Percentiles rank a stretch among this genome's conserved stretches.
Conservation (phyloP, 2,329 filamentous ascomycete genomes). For the Magnaporthales sp. region DNA sequence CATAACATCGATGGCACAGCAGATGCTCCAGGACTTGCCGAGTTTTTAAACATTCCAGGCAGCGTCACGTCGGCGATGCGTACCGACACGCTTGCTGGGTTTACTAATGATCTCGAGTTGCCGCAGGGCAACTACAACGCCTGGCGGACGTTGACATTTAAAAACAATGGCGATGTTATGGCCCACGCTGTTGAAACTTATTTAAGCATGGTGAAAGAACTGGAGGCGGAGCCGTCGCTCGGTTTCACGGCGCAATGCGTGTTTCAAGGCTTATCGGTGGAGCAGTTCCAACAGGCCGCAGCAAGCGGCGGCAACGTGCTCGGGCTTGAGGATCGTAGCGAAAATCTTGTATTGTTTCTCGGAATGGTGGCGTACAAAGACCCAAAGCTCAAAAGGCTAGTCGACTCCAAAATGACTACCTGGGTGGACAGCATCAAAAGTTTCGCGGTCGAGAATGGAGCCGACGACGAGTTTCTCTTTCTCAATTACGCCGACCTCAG, state of each 20-base stretch:
- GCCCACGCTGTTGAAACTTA: constrained; percentile 22
- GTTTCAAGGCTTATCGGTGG: constrained; percentile 15
- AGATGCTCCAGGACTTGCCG: constrained; percentile 11
- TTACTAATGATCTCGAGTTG: constrained; percentile 11
- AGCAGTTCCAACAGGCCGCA: constrained; percentile 8
- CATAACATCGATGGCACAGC: constrained; percentile 11
- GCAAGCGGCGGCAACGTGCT: constrained; percentile 15
- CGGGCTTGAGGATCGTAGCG: constrained; percentile 11
- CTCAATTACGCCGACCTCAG: constrained; percentile 18
- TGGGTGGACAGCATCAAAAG: constrained; percentile 10
- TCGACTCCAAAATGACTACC: constrained; percentile 11
- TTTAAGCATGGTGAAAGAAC: neutral
- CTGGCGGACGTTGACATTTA: constrained; percentile 27
- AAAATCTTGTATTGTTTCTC: constrained; percentile 13
- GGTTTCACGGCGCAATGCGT: constrained; percentile 15
- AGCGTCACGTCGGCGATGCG: constrained; percentile 12
- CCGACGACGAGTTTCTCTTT: constrained; percentile 13
- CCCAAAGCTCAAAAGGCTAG: constrained; percentile 11
- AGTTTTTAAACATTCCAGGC: constrained; percentile 11
- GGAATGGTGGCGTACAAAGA: constrained; percentile 12
- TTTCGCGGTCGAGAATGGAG: constrained; percentile 11
- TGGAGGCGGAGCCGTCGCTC: constrained; percentile 13
- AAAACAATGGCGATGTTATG: constrained; percentile 26
- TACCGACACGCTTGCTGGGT: constrained; percentile 12
- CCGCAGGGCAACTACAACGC: constrained; percentile 14